Conservation (phyloP, 495 filamentous ascomycete genomes). For the Penicillium lagena region DNA sequence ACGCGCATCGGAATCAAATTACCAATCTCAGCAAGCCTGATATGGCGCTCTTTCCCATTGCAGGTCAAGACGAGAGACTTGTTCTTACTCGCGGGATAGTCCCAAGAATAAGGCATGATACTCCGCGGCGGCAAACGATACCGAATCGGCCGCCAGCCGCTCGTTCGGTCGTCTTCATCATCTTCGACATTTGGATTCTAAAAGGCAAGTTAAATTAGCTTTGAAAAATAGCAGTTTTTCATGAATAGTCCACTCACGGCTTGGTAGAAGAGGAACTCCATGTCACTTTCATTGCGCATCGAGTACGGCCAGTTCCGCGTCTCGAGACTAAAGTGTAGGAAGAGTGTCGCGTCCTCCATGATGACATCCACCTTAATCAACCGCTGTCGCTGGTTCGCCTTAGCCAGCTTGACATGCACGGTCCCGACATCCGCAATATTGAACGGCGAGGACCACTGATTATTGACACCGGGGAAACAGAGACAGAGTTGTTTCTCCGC, state of each 20-base stretch:
- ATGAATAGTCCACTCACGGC: conserved; percentile 26
- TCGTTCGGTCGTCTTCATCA: conserved; percentile 66
- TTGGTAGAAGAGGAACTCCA: conserved; percentile 93
- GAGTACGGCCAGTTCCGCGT: conserved; percentile 96
- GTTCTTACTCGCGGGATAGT: conserved; percentile 93
- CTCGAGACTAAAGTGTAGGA: conserved; percentile 84
- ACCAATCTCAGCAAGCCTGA: conserved; percentile 93
- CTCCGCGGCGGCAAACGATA: conserved; percentile 92
- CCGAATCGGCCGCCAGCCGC: conserved; percentile 80
- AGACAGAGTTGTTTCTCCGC: conserved; percentile 82
- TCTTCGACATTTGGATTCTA: conserved; percentile 70
- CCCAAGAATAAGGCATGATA: conserved; percentile 99
- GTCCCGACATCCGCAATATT: conserved; percentile 91
- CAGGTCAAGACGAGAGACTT: conserved; percentile 82
- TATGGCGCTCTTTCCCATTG: conserved; percentile 74
- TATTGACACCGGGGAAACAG: conserved; percentile 91
- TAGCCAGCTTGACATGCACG: conserved; percentile 88
- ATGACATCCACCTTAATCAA: conserved; percentile 84
- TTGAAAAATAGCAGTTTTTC: too few species aligned
- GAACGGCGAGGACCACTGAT: conserved; percentile 97
- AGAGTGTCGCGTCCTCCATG: conserved; percentile 87
- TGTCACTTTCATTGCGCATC: conserved; percentile 95
- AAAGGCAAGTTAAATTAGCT: conserved; percentile 5
- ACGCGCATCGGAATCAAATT: conserved; percentile 87
- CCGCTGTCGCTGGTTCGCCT: conserved; percentile 78